These are phyloP conservation scores for Pseudonectria buxi DNA, from an alignment of 2,329 filamentous ascomycete species.

Conservation along the genomic window DNA sequence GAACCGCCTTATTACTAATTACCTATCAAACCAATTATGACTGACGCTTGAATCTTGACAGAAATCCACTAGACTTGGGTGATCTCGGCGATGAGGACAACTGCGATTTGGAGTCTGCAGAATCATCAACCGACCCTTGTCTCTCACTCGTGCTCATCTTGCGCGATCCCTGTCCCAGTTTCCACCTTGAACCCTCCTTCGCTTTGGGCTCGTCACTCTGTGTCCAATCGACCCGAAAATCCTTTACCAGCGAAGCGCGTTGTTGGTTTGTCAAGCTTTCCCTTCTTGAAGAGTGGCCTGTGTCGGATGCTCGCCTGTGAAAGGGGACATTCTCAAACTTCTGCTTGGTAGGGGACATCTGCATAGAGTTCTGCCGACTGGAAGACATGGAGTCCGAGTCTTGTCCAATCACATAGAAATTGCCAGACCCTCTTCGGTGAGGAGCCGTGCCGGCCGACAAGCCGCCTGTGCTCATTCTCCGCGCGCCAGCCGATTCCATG, in stretches of 20 bases:
- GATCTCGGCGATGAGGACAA: slow-evolving; percentile 3
- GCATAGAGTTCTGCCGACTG: neutral
- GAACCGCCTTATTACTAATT: neutral
- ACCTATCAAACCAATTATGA: neutral
- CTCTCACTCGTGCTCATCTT: slow-evolving; percentile 20
- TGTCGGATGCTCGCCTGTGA: too few species aligned
- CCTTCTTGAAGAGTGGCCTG: too few species aligned
- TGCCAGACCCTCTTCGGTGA: neutral
- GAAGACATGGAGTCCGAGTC: neutral
- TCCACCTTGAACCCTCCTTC: slow-evolving; percentile 44
- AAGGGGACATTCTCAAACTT: too few species aligned
- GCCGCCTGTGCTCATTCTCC: slow-evolving; percentile 34
- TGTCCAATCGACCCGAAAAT: slow-evolving; percentile 50
- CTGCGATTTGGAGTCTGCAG: too few species aligned
- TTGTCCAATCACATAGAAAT: neutral
- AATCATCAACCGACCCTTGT: too few species aligned
- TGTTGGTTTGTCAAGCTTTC: slow-evolving; percentile 6
- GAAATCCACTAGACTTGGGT: slow-evolving; percentile 32
- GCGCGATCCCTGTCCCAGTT: slow-evolving; percentile 36
- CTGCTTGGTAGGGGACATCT: too few species aligned
- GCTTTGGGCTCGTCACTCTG: slow-evolving; percentile 43
- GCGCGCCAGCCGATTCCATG: slow-evolving; percentile 9
- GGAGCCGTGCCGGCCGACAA: slow-evolving; percentile 16
- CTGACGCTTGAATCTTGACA: slow-evolving; percentile 39
- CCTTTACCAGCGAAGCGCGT: slow-evolving; percentile 14